Evolutionary conservation across 169 alveolate species (phyloP), one percentile per base, ranked within the genome.

Genomic region (Plasmodium adleri): DNA sequence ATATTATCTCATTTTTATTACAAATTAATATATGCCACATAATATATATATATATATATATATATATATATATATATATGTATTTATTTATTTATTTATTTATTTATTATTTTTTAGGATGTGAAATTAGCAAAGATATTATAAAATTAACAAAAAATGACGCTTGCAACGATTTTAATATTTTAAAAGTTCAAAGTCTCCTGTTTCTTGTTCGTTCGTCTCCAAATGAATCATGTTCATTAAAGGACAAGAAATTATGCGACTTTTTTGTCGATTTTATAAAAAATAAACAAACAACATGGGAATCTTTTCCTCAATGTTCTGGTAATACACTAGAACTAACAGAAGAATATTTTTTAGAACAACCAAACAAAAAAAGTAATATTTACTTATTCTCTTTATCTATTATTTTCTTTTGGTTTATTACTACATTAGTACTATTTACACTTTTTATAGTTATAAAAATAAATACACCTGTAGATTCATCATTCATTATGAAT

Each of bases 181-280:
- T 64, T 64, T 78, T 78, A 47, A 78, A 78, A 58, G 78, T 66
- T 7, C 89, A 66, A 9, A 78, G 64, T 20, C 67, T 78, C 54
- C 76, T 78, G 4, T 78, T 64, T 47, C 76, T 78, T 7, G 26
- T 70, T 0, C 89, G 89, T n/a, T 63, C 89, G 6, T 39, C 89
- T 6, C 78, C 78, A 10, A 64, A 78, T 60, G 12, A 28, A 64
- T n/a, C 17, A 63, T 78, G 89, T 26, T 52, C 89, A 64, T 66
- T 78, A 58, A 78, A 54, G 43, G 89, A 78, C 39, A 78, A 66
- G 45, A 64, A 78, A 32, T 58, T 78, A 24, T 78, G 89, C 10
- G 76, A 78, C n/a, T 64, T 52, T 50, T 78, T 78, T 78, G 80
- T 78, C 10, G 89, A 78, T 58, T 78, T 78, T 45, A 52, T 78